phyloP scores from a whole-genome alignment of 148 eudicot species.

The Rhododendron griersonianum region DNA sequence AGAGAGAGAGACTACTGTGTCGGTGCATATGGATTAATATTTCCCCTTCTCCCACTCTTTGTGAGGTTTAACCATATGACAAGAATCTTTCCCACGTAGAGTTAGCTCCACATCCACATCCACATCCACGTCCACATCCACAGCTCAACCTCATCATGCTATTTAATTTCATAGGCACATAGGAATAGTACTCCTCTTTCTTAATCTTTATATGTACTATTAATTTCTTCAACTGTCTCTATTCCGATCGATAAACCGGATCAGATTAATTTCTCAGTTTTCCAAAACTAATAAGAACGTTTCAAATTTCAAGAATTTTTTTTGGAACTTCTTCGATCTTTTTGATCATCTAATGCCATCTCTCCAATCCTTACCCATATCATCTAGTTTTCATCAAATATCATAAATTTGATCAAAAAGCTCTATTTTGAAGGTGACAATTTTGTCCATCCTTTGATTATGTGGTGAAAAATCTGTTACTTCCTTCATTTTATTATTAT shows the following conservation, averaged over 20 bases:
- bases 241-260: not conserved
- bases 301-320: not conserved
- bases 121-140: not conserved
- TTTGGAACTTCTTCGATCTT: not conserved
- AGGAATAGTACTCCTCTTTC: not conserved
- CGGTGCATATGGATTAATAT: constrained; percentile 5
- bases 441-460: too few relatives aligned
- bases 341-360: not conserved
- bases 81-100: constrained; percentile 3
- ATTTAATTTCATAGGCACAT: not conserved
- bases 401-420: not conserved
- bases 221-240: not conserved
- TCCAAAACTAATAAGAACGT: not conserved
- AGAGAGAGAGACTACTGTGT: constrained; percentile 2
- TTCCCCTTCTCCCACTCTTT: not conserved
- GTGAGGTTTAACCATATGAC: constrained; percentile 6
- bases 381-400: too few relatives aligned
- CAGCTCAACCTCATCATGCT: not conserved
- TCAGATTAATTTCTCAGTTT: not conserved
- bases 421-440: not conserved
- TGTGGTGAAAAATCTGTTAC: not conserved
- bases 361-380: too few relatives aligned
- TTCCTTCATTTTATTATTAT: not conserved
- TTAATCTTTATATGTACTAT: not conserved
- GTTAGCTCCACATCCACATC: not conserved